Evolutionary conservation across 257 asterid genomes (phyloP), one percentile per base, ranked within the genome.

Genomic region (Solanum etuberosum): DNA sequence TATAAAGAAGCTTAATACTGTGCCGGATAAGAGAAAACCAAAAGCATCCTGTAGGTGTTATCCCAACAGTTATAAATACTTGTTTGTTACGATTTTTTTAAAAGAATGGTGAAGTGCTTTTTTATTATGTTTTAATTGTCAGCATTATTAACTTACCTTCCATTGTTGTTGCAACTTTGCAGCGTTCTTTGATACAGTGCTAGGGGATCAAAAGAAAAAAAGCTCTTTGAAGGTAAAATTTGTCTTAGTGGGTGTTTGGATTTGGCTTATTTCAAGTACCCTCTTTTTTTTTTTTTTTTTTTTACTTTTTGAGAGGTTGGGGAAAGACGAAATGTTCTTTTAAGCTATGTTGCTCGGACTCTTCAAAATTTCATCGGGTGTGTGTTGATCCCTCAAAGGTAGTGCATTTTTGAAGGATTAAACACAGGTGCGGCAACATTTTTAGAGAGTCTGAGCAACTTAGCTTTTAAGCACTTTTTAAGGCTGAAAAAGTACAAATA

Each of bases 1-100:
- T 59, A 94, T 97, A 83, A 97, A 94, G 95, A 97, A 95, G 87
- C 93, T 94, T 76, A 94, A 97, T 90, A 92, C 93, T 76, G 94
- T 87, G 86, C 90, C 98, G 9, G 92, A 83, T 76, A 95, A 92
- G 92, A 95, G 89, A 92, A 95, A 91, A 88, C 93, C 96, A 71
- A 95, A 95, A 92, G 85, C 94, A 88, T 87, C 93, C 68, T 94
- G 99, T 97, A 94, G 90, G 97, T 51, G 76, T 35, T 81, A 18
- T 27, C 23, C 54, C 84, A 43, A 43, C 37, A 43, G 46, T 43
- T 27, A 59, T 59, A 80, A 80, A 5, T 80, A 29, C 84, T 43
- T 80, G 67, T 27, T 80, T 43, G 31, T 46, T 37, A 29, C 15
- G 65, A 9, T 43, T 71, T 68, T 86, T 86, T 85, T 87, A 71